Percentiles rank a stretch among this genome's conserved stretches.
phyloP scores from a whole-genome alignment of 257 asterid genomes.

The Catharanthus roseus region DNA sequence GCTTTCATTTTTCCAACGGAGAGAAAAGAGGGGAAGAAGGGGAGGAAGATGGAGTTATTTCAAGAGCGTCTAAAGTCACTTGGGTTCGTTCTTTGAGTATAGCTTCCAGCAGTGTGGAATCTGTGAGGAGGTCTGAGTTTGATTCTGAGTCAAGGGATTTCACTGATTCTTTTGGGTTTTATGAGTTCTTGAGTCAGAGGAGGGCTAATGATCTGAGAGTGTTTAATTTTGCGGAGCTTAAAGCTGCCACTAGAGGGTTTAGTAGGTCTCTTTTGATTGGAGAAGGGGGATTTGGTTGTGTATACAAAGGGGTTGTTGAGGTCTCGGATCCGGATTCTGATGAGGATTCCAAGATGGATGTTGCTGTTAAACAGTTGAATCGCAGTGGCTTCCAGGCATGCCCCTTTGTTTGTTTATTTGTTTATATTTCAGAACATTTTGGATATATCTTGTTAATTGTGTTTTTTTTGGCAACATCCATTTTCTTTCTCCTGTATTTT shows the following conservation, averaged over 20 bases:
- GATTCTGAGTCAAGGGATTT: conserved; percentile 70
- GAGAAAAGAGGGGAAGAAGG: conserved; percentile 36
- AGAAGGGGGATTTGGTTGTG: conserved; percentile 94
- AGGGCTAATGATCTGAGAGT: conserved; percentile 69
- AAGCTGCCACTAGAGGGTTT: conserved; percentile 71
- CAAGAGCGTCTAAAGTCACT: conserved; percentile 46
- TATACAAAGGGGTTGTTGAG: conserved; percentile 58
- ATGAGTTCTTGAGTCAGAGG: conserved; percentile 53
- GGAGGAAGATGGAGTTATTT: conserved; percentile 34
- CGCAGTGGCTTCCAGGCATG: conserved; percentile 95
- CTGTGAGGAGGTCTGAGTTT: conserved; percentile 65
- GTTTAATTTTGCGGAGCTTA: conserved; percentile 63
- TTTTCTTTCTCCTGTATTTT: neutral
- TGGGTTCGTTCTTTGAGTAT: conserved; percentile 90
- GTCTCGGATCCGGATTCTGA: conserved; percentile 25
- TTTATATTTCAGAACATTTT: neutral
- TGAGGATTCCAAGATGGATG: conserved; percentile 36
- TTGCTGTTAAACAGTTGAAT: conserved; percentile 86
- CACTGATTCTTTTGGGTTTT: conserved; percentile 51
- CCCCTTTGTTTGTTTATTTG: conserved; percentile 20
- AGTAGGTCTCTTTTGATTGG: conserved; percentile 66
- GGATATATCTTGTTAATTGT: neutral
- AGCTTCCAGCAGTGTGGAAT: conserved; percentile 63
- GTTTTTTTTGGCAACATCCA: neutral
- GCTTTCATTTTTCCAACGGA: conserved; percentile 69